These are phyloP conservation scores for Hypoxylon crocopeplum DNA, from an alignment of 495 filamentous ascomycete species.

Conservation along the genomic window DNA sequence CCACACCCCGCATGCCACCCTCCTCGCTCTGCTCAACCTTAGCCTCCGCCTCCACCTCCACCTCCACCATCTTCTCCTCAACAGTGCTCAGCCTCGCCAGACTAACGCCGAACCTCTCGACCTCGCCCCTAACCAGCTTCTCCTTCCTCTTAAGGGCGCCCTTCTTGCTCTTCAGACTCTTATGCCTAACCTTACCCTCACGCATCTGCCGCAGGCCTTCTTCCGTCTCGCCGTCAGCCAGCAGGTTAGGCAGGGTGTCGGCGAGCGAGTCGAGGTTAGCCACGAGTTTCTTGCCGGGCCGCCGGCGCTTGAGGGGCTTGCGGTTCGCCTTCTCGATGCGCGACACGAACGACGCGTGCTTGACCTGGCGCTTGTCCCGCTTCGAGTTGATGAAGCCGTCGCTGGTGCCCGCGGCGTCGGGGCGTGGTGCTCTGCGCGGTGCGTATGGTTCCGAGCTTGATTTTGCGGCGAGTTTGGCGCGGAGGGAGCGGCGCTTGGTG, in stretches of 20 bases:
- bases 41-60: slow-evolving; percentile 11
- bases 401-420: slow-evolving; percentile 42
- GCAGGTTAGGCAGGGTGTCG: slow-evolving; percentile 72
- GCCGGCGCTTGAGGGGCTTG: slow-evolving; percentile 61
- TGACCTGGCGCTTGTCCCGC: slow-evolving; percentile 77
- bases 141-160: slow-evolving; percentile 86
- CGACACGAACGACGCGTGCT: slow-evolving; percentile 75
- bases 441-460: slow-evolving; percentile 35
- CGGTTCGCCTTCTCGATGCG: slow-evolving; percentile 70
- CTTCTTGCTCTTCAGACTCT: slow-evolving; percentile 72
- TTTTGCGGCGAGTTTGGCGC: slow-evolving; percentile 46
- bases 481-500: slow-evolving; percentile 53
- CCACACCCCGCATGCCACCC: not conserved
- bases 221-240: slow-evolving; percentile 43
- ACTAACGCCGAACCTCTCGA: slow-evolving; percentile 81
- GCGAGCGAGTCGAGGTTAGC: slow-evolving; percentile 79
- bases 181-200: slow-evolving; percentile 65
- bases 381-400: slow-evolving; percentile 69
- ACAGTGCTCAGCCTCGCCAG: slow-evolving; percentile 70
- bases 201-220: slow-evolving; percentile 44
- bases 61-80: slow-evolving; percentile 32
- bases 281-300: slow-evolving; percentile 76
- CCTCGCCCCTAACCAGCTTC: slow-evolving; percentile 76
- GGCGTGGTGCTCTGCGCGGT: slow-evolving; percentile 52
- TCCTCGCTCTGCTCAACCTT: not conserved